A percentile compares a stretch with the other conserved stretches of the same genome.
phyloP scores from a whole-genome alignment of 2,329 filamentous ascomycete species.

The Chrysoporthe austroafricana region DNA sequence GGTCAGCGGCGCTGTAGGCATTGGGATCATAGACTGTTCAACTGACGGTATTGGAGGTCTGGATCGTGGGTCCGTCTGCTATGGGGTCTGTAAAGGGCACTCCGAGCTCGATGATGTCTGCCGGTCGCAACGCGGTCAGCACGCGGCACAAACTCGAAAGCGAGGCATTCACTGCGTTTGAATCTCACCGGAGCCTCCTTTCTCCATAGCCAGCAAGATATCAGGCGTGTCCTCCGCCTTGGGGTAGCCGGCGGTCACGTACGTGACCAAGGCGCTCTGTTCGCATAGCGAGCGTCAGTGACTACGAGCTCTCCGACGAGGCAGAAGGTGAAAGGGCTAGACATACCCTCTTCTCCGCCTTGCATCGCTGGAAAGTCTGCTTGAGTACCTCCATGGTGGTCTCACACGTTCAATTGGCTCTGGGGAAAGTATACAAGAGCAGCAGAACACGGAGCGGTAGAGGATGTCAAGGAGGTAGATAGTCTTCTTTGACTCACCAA shows the following conservation, averaged over 20 bases:
- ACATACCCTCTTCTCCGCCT: constrained; percentile 61
- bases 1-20: constrained; percentile 8
- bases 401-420: constrained; percentile 22
- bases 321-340: constrained; percentile 1
- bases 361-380: constrained; percentile 63
- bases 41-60: constrained; percentile 85
- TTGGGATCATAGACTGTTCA: constrained; percentile 18
- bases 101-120: constrained; percentile 93
- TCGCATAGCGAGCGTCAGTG: constrained; percentile 20
- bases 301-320: constrained; percentile 15
- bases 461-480: not conserved
- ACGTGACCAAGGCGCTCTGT: constrained; percentile 86
- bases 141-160: not conserved
- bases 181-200: constrained; percentile 79
- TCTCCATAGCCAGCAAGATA: constrained; percentile 87
- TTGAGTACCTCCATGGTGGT: constrained; percentile 59
- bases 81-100: constrained; percentile 98
- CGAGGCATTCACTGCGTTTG: not conserved
- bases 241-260: constrained; percentile 94
- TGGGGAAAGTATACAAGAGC: constrained; percentile 3
- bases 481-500: constrained; percentile 28
- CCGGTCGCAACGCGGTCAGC: constrained; percentile 17
- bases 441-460: constrained; percentile 8
- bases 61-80: constrained; percentile 95
- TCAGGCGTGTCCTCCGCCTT: constrained; percentile 79